Evolutionary conservation across 2,329 filamentous ascomycete species (phyloP).

Genomic region (Hypoxylon sp.): DNA sequence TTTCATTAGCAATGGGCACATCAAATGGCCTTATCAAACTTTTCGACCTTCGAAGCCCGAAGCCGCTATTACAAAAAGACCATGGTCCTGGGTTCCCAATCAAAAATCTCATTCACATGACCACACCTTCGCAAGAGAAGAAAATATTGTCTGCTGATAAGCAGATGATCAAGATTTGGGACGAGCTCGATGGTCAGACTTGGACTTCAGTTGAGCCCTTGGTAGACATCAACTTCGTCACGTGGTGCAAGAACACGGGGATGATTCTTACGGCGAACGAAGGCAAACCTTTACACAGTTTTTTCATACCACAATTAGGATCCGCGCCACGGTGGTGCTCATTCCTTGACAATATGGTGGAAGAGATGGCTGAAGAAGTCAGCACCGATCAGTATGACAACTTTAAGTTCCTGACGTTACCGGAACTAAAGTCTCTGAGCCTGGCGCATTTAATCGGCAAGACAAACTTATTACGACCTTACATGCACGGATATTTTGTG

Average conservation of each 20-base stretch:
- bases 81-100: slow-evolving; percentile 96
- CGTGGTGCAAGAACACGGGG: slow-evolving; percentile 90
- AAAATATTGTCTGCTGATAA: slow-evolving; percentile 95
- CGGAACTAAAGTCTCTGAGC: slow-evolving; percentile 87
- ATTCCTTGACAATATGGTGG: slow-evolving; percentile 96
- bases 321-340: slow-evolving; percentile 96
- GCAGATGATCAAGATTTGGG: slow-evolving; percentile 97
- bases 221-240: slow-evolving; percentile 94
- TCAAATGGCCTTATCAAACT: slow-evolving; percentile 89
- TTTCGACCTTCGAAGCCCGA: slow-evolving; percentile 91
- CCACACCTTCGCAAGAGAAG: slow-evolving; percentile 80
- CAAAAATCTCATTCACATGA: slow-evolving; percentile 82
- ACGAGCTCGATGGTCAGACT: slow-evolving; percentile 82
- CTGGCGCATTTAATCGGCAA: slow-evolving; percentile 91
- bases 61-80: slow-evolving; percentile 89
- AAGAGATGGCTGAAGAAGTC: slow-evolving; percentile 94
- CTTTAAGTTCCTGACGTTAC: slow-evolving; percentile 95
- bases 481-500: slow-evolving; percentile 99
- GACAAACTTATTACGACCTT: slow-evolving; percentile 89
- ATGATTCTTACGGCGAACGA: slow-evolving; percentile 99
- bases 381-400: slow-evolving; percentile 94
- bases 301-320: slow-evolving; percentile 94
- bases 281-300: slow-evolving; percentile 93
- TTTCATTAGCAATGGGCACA: slow-evolving; percentile 89
- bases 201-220: slow-evolving; percentile 97